Evolutionary conservation across 371 early-diverging fungal species (phyloP).

Genomic region (Paraphysoderma sedebokerense): DNA sequence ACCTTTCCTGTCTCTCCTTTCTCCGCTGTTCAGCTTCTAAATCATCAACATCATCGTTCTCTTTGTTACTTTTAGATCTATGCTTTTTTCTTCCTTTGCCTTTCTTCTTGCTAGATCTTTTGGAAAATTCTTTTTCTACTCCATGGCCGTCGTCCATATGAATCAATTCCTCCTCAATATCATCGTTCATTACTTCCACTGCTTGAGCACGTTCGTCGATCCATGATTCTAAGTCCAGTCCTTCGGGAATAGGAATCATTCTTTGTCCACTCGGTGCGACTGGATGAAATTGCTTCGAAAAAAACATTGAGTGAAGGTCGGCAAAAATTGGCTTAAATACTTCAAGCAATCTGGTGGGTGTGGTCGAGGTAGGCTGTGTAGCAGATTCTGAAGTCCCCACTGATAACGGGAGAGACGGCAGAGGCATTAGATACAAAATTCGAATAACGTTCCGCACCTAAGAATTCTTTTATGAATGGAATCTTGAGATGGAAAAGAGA

Average conservation of each 20-base stretch:
- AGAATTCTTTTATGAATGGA: too few relatives aligned
- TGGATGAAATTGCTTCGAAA: constrained; percentile 71
- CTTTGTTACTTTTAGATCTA: constrained; percentile 5
- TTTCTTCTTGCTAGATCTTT: constrained; percentile 7
- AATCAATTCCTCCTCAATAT: constrained; percentile 19
- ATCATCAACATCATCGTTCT: background rate
- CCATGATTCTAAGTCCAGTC: constrained; percentile 65
- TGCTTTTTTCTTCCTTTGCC: constrained; percentile 18
- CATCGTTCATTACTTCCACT: constrained; percentile 14
- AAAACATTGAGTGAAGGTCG: constrained; percentile 44
- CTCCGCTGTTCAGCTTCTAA: constrained; percentile 21
- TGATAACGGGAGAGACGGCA: too few relatives aligned
- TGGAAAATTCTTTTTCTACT: constrained; percentile 11
- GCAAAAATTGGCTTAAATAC: too few relatives aligned
- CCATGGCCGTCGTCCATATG: constrained; percentile 13
- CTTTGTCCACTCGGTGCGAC: constrained; percentile 81
- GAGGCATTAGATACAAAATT: too few relatives aligned
- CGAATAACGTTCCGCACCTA: too few relatives aligned
- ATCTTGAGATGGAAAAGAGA: too few relatives aligned
- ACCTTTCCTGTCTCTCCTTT: constrained; percentile 35
- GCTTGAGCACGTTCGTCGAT: constrained; percentile 54
- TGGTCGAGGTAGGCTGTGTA: too few relatives aligned
- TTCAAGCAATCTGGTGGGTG: too few relatives aligned
- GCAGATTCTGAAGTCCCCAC: too few relatives aligned
- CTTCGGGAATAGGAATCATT: constrained; percentile 78